Percentiles rank a stretch among this genome's conserved stretches.
Conservation (phyloP, 495 filamentous ascomycete genomes). For the Penicillium canariense region DNA sequence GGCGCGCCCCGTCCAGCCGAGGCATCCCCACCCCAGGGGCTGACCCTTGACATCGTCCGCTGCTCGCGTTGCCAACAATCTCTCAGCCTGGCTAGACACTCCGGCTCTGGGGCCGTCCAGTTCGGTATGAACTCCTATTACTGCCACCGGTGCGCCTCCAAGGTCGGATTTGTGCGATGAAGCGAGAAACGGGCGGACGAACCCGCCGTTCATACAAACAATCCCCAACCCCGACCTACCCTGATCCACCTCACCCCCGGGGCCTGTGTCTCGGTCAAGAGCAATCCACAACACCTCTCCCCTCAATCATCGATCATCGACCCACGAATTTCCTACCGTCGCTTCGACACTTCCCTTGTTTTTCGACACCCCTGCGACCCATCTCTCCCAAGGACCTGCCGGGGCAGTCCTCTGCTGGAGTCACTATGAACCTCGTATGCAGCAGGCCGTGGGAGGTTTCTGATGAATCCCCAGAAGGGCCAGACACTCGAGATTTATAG, state of each 20-base stretch:
- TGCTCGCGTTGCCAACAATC: slow-evolving; percentile 52
- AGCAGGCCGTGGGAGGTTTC: no score
- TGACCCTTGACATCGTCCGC: slow-evolving; percentile 42
- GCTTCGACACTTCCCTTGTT: not conserved
- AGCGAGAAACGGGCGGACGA: not conserved
- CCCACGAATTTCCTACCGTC: not conserved
- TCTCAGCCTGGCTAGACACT: slow-evolving; percentile 39
- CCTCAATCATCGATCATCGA: not conserved
- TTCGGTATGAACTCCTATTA: slow-evolving; percentile 80
- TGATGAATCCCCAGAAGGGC: not conserved
- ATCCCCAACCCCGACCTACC: not conserved
- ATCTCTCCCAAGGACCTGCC: not conserved
- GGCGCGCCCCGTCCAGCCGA: slow-evolving; percentile 5
- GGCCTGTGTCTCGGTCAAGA: not conserved
- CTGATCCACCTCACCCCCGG: not conserved
- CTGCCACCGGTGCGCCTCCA: slow-evolving; percentile 68
- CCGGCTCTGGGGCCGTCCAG: slow-evolving; percentile 58
- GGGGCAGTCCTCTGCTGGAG: no score
- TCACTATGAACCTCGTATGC: no score
- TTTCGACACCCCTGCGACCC: not conserved
- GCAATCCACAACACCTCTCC: not conserved
- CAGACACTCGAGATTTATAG: not conserved
- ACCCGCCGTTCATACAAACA: not conserved
- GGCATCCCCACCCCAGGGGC: slow-evolving; percentile 13
- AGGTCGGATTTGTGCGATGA: slow-evolving; percentile 69